Conservation (phyloP, 2,329 filamentous ascomycete species). For the Hypoxylon sp. region DNA sequence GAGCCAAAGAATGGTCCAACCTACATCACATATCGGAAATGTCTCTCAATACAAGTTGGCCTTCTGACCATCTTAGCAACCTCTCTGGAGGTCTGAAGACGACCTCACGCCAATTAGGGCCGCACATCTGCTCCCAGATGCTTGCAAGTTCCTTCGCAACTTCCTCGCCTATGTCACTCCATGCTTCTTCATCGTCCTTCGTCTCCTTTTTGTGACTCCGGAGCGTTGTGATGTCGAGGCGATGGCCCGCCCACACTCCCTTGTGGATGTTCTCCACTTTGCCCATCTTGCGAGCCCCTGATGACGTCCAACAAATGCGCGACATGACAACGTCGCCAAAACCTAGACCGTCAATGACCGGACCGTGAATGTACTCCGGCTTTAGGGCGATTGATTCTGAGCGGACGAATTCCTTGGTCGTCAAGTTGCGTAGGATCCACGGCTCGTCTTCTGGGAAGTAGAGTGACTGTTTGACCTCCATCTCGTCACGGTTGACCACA, state of each 20-base stretch:
- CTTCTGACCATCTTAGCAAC: too few relatives aligned
- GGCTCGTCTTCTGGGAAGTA: conserved; percentile 1
- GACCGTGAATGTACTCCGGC: not conserved
- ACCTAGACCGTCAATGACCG: not conserved
- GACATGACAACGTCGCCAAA: not conserved
- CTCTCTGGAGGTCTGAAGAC: not conserved
- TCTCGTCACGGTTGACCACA: not conserved
- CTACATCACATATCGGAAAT: too few relatives aligned
- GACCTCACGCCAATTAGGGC: not conserved
- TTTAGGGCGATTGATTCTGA: conserved; percentile 1
- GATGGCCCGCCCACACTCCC: conserved; percentile 3
- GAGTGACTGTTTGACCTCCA: not conserved
- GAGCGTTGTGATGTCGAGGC: conserved; percentile 1
- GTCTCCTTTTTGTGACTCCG: not conserved
- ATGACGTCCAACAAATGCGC: conserved; percentile 1
- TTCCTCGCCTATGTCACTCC: not conserved
- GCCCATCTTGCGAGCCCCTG: not conserved
- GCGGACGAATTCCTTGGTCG: conserved; percentile 7
- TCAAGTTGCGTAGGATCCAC: conserved; percentile 4
- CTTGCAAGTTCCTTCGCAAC: not conserved
- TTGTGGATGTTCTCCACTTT: not conserved
- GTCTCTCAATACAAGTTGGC: too few relatives aligned
- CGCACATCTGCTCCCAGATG: not conserved
- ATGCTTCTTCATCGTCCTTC: not conserved
- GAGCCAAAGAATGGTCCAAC: not conserved